Evolutionary conservation across 306 rosid species (phyloP), one percentile per base, ranked within the genome.

Genomic region (Vigna reflexopilosa): DNA sequence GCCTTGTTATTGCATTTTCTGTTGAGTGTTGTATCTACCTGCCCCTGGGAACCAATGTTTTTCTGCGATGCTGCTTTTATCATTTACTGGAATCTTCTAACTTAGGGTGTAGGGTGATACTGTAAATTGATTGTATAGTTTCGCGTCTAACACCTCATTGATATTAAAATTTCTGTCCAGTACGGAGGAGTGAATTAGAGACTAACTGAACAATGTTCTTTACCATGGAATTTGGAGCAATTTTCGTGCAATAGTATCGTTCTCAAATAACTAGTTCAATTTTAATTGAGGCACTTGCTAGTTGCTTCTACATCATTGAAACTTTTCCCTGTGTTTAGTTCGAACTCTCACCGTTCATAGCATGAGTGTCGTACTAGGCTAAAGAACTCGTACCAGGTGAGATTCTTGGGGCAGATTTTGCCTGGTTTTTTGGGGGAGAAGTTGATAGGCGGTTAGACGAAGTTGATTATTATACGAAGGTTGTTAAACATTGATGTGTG

Each of bases 11-110:
- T 36, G 38, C 76, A 57, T 83, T 65, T 36, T 32, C 14, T 20
- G 16, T 32, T 12, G 9, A 12, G 51, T 76, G 61, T 56, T 61
- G n/a, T 63, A 84, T 76, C 75, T 54, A 11, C n/a, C 15, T 51
- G 59, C 45, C 76, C 20, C 34, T 12, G 73, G 77, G 77, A 16
- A 58, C 65, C 49, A 24, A 17, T 57, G 42, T 10, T 30, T 78
- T 78, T 70, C 67, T 50, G 22, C 28, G 22, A 28, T 20, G 34
- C 9, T 26, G 22, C n/a, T 24, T 45, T 52, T 19, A 11, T 45
- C 17, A 11, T 5, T 47, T 48, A 7, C 12, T 16, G 56, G n/a
- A 49, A 76, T 13, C 58, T 71, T 10, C 80, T 49, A 45, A 40
- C 58, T 9, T 63, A 17, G 56, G 59, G 63, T 17, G 50, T 48